Conservation (phyloP, 345 rosid species). For the Eucalyptus urophylla region DNA sequence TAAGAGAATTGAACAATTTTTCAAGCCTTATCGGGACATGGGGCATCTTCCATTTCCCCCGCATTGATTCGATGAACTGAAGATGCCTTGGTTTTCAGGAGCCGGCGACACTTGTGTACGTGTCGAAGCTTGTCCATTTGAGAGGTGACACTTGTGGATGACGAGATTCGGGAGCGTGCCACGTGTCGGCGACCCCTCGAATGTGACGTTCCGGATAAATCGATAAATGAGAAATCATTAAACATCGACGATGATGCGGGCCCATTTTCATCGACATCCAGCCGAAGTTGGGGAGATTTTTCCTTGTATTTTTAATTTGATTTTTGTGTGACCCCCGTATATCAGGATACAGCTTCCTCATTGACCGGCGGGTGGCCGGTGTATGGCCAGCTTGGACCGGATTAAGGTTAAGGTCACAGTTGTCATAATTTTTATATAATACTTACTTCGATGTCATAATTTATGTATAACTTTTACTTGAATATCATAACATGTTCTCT, state of each 20-base stretch:
- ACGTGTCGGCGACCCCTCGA: neutral
- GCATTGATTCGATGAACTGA: neutral
- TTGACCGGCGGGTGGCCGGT: neutral
- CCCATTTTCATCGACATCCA: neutral
- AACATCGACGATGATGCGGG: neutral
- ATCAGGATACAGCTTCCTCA: neutral
- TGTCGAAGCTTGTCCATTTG: neutral
- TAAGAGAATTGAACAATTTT: neutral
- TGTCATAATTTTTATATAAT: neutral
- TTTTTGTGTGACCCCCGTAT: neutral
- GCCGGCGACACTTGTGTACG: neutral
- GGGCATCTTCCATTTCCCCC: neutral
- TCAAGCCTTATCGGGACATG: neutral
- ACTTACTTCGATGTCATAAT: accelerated
- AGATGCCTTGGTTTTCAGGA: neutral
- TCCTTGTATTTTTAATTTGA: neutral
- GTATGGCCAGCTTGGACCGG: neutral
- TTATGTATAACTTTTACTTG: accelerated
- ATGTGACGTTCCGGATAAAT: neutral
- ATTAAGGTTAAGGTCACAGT: neutral
- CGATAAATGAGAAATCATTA: neutral
- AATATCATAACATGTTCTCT: no score
- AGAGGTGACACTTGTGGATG: neutral
- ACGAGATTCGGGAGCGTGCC: neutral
- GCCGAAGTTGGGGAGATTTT: neutral